Evolutionary conservation across 257 asterid genomes (phyloP).

Genomic region (Cynanchum wilfordii): DNA sequence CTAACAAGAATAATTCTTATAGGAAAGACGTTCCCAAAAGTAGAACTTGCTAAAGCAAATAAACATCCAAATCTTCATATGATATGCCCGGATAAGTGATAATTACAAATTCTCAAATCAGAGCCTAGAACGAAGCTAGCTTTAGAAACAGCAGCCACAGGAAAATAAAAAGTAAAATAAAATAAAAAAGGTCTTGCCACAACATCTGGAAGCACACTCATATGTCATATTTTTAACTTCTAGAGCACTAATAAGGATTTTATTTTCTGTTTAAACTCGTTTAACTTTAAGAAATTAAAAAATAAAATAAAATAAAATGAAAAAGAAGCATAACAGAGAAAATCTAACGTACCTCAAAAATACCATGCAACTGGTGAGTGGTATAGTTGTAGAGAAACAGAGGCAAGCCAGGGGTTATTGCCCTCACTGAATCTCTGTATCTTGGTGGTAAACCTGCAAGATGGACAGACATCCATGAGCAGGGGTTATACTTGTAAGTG

Average conservation of each 20-base stretch:
- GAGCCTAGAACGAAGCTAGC: background rate
- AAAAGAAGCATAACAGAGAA: background rate
- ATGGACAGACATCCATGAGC: background rate
- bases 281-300: no score
- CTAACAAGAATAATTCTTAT: background rate
- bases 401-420: slow-evolving; percentile 93
- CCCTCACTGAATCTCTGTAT: slow-evolving; percentile 93
- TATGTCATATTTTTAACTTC: background rate
- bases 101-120: background rate
- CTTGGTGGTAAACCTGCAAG: slow-evolving; percentile 88
- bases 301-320: no score
- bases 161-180: background rate
- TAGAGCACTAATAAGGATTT: background rate
- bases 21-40: background rate
- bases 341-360: slow-evolving; percentile 63
- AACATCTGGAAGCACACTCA: background rate
- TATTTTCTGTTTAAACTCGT: no score
- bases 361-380: slow-evolving; percentile 95
- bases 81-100: background rate
- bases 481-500: background rate
- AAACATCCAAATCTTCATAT: background rate
- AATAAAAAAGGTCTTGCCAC: background rate
- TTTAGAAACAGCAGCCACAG: slow-evolving; percentile 1
- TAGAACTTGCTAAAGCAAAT: background rate
- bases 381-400: slow-evolving; percentile 84